Base-by-base conservation (phyloP, 1,284 basidiomycete genomes). In the Amylostereum areolatum region DNA sequence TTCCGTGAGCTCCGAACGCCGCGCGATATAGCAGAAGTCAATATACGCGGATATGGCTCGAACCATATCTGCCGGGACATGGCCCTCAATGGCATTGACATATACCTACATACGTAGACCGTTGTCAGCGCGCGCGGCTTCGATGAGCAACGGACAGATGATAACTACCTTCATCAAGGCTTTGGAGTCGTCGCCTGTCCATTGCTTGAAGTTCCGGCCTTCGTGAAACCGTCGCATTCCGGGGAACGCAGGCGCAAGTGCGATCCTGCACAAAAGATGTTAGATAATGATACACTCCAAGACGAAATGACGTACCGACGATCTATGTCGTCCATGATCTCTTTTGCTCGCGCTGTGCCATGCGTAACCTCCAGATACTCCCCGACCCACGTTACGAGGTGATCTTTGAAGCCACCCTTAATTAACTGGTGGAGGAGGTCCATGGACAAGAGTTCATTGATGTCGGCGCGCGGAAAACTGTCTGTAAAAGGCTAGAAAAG, bases 341-440 rank as follows among this genome's bases (percentile, higher is more conserved):
- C 40, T 5, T 51, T 11, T 7, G 60, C 63, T 1, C 35, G 43
- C 7, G 52, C 50, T 11, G 48, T 48, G 0, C 47, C 35, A 47
- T 66, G 48, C 0, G 25, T 34, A 5, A 54, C 6, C 5, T 55
- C 12, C 1, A 70, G 29, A 47, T 68, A 70, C 3, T 65, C 55
- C 2, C 46, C 47, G 0, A 66, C 59, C 70, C 69, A 73, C 6
- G 49, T 52, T 1, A 70, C 60, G 2, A 71, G 54, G 48, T 70
- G 68, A 50, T 70, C 68, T 49, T 70, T 70, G 56, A 69, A 68
- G 3, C 60, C 54, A 0, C 66, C 67, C 49, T 69, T 69, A 53
- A 66, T 69, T 29, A 71, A 25, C 46, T 72, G 68, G 51, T 73
- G 69, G 1, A 73, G 65, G 4, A 70, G 51, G 50, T 73, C 66